A percentile compares a stretch with the other conserved stretches of the same genome.
Conservation (phyloP, 129 eudicot genomes). For the Flaveria brownii region DNA sequence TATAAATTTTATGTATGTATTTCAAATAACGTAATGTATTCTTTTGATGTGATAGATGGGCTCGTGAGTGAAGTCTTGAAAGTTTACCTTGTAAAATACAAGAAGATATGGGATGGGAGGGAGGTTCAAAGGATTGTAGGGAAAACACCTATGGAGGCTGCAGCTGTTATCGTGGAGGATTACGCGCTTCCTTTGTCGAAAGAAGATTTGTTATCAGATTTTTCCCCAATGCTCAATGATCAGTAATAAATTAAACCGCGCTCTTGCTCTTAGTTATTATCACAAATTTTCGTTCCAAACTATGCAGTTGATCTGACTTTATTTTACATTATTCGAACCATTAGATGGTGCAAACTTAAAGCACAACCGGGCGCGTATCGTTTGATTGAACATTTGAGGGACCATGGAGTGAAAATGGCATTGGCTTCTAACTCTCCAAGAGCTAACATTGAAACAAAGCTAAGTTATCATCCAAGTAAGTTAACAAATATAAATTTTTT, state of each 20-base stretch:
- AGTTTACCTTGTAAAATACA: slow-evolving; percentile 64
- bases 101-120: slow-evolving; percentile 88
- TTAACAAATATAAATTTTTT: background rate
- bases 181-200: slow-evolving; percentile 68
- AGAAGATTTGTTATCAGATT: slow-evolving; percentile 64
- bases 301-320: background rate
- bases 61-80: slow-evolving; percentile 68
- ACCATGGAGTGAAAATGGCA: slow-evolving; percentile 74
- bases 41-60: slow-evolving; percentile 56
- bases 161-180: slow-evolving; percentile 72
- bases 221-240: slow-evolving; percentile 59
- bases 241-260: slow-evolving; percentile 50
- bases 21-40: background rate
- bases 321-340: slow-evolving; percentile 14
- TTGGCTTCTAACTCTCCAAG: slow-evolving; percentile 93
- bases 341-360: slow-evolving; percentile 82
- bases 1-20: background rate
- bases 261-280: slow-evolving; percentile 1
- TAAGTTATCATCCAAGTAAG: slow-evolving; percentile 70
- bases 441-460: slow-evolving; percentile 65
- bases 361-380: slow-evolving; percentile 92
- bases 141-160: slow-evolving; percentile 81
- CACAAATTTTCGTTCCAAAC: background rate
- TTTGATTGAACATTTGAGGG: slow-evolving; percentile 71
- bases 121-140: slow-evolving; percentile 65